Evolutionary conservation across 306 rosid genomes (phyloP), one percentile per base, ranked within the genome.

Genomic region (Quercus rubra): DNA sequence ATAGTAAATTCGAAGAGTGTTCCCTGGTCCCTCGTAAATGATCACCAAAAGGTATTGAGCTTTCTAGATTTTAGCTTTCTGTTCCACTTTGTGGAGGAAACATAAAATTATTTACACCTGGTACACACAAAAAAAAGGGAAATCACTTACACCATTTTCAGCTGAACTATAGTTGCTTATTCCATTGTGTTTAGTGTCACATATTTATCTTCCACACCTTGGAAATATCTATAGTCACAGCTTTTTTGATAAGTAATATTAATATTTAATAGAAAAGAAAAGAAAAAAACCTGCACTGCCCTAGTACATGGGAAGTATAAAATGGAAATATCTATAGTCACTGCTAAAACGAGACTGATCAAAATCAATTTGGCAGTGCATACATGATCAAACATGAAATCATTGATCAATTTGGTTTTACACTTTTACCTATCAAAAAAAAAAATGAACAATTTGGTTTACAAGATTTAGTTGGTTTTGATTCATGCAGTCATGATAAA

Each of bases 21-120:
- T 57, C 99, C 98, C 0, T 76, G 90, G 76, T 95, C 99, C 15
- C 96, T 95, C 63, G 81, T 95, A 74, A 89, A 85, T 41, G 97
- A 95, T 81, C 91, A 84, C 77, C 97, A 90, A 62, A 95, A 92
- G 97, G 98, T 94, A 84, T 75, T 78, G 68, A 74, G 12, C 21
- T 67, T 35, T 64, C 49, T 58, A 5, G 5, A 55, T 31, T 41
- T 43, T 20, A 31, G 52, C 71, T 31, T 19, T 19, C 25, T 33
- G 38, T 67, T 33, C 72, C 6, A 5, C 35, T 67, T 35, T 67
- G 6, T 18, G 72, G 11, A 30, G 20, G 33, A 17, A 30, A 15
- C 41, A 28, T 7, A 17, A 63, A 31, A 6, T 17, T 7, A 64
- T 28, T 30, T 30, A 17, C 71, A 4, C 33, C 67, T 58, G 11